Percentiles rank a stretch among this genome's conserved stretches.
Conservation (phyloP, 768 basidiomycete genomes). For the Tremella mesenterica region DNA sequence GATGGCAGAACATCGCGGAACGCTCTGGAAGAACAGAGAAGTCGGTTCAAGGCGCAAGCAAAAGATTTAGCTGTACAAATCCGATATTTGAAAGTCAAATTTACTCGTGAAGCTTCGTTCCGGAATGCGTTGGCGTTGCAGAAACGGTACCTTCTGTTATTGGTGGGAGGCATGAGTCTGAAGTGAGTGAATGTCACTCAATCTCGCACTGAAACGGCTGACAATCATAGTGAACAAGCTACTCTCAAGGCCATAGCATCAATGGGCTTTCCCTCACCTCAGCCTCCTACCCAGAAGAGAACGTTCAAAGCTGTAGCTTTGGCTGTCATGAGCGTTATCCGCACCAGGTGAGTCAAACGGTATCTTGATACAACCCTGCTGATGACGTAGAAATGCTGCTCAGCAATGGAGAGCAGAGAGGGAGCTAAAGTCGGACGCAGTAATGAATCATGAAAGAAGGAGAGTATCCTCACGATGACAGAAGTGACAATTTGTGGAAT, state of each 20-base stretch:
- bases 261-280: conserved; percentile 39
- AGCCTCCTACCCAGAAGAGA: conserved; percentile 8
- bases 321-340: conserved; percentile 28
- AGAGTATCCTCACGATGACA: conserved; percentile 11
- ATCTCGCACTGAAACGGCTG: neutral
- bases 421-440: conserved; percentile 15
- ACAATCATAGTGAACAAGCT: conserved; percentile 34
- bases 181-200: conserved; percentile 19
- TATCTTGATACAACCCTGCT: neutral
- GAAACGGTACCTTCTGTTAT: conserved; percentile 72
- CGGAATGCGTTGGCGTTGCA: conserved; percentile 70
- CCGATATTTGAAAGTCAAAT: conserved; percentile 83
- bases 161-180: conserved; percentile 50
- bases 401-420: conserved; percentile 22
- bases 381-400: conserved; percentile 20
- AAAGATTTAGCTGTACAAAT: conserved; percentile 72
- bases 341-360: conserved; percentile 29
- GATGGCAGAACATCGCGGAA: too few relatives aligned
- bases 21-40: conserved; percentile 14
- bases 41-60: conserved; percentile 26
- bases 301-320: conserved; percentile 36
- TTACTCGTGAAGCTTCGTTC: conserved; percentile 72
- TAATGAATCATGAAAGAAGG: conserved; percentile 17
- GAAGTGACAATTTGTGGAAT: too few relatives aligned
- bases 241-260: conserved; percentile 37